A percentile compares a stretch with the other conserved stretches of the same genome.
phyloP scores from a whole-genome alignment of 129 eudicot species.

The Erigeron canadensis region DNA sequence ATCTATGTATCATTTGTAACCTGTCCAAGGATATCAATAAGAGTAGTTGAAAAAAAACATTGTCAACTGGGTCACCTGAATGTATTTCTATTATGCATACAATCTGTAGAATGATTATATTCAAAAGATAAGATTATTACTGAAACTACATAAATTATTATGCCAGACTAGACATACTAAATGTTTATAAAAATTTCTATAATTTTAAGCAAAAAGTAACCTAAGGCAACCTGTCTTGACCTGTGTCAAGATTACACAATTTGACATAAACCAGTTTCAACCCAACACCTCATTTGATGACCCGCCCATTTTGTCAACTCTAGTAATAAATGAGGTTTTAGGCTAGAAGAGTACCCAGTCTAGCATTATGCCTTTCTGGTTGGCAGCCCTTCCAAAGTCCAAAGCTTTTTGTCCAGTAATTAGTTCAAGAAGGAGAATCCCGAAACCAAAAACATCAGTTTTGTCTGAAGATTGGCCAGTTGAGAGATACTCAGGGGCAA shows the following conservation, averaged over 20 bases:
- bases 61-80: neutral
- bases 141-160: no score
- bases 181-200: no score
- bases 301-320: neutral
- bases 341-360: conserved; percentile 60
- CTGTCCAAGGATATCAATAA: neutral
- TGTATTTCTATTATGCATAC: no score
- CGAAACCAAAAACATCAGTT: conserved; percentile 95
- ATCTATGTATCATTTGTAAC: neutral
- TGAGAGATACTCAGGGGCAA: conserved; percentile 88
- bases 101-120: no score
- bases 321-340: no score
- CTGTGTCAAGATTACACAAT: neutral
- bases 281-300: neutral
- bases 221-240: no score
- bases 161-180: neutral
- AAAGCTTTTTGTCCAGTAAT: conserved; percentile 89
- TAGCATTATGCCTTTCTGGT: conserved; percentile 85
- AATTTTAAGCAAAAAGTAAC: neutral
- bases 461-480: conserved; percentile 95
- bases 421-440: conserved; percentile 83
- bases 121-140: no score
- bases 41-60: neutral
- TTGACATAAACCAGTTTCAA: neutral
- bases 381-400: conserved; percentile 75